These are phyloP conservation scores for Tulasnella sp. DNA, from an alignment of 768 basidiomycete species.

Conservation along the genomic window DNA sequence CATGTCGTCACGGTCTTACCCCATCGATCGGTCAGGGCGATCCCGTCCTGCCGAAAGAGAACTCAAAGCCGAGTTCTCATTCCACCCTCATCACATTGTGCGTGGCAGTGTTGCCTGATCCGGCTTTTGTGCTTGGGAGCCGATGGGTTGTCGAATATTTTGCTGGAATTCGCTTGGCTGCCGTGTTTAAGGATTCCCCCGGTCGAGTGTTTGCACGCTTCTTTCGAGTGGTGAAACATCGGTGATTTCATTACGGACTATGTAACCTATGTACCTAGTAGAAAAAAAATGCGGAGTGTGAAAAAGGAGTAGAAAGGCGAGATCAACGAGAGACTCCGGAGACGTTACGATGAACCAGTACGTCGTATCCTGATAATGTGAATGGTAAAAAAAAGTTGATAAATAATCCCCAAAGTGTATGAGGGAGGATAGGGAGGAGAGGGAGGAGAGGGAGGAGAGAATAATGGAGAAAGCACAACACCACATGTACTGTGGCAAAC, in stretches of 20 bases:
- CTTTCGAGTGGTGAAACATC: neutral
- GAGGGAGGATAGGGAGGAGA: too few species aligned
- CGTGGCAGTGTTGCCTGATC: neutral
- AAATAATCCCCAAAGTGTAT: neutral
- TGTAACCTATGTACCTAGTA: constrained; percentile 3
- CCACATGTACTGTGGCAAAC: neutral
- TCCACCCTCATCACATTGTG: neutral
- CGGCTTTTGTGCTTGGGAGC: neutral
- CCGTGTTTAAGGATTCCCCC: too few species aligned
- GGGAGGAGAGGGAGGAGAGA: neutral
- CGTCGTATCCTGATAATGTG: neutral
- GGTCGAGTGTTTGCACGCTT: neutral
- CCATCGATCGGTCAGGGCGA: too few species aligned
- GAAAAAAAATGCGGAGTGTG: neutral
- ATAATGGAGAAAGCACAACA: neutral
- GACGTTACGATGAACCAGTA: neutral
- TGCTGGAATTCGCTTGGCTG: neutral
- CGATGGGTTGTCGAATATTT: too few species aligned
- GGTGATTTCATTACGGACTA: constrained; percentile 10
- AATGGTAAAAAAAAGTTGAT: neutral
- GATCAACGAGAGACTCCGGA: neutral
- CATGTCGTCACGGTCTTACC: too few species aligned
- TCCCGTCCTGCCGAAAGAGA: too few species aligned
- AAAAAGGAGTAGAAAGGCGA: neutral
- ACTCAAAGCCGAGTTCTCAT: too few species aligned